Evolutionary conservation across 495 filamentous ascomycete genomes (phyloP).

Genomic region (Aspergillus panamensis): DNA sequence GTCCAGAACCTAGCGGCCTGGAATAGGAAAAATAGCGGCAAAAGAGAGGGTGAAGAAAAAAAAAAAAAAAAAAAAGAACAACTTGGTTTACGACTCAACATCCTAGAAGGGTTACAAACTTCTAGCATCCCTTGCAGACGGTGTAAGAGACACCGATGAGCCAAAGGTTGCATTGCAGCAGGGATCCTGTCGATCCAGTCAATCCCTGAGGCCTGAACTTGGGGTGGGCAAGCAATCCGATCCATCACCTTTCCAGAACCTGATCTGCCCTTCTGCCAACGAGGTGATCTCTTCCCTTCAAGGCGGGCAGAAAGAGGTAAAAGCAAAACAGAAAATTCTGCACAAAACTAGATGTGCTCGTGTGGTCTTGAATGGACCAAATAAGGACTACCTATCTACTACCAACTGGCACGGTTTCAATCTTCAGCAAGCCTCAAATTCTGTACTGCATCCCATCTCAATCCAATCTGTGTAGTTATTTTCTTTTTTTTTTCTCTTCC

Average conservation of each 20-base stretch:
- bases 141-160: constrained; percentile 16
- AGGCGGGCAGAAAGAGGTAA: background rate
- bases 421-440: background rate
- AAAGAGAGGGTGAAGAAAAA: background rate
- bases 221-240: constrained; percentile 11
- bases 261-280: constrained; percentile 21
- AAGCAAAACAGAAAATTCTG: background rate
- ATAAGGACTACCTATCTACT: background rate
- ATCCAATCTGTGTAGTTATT: background rate
- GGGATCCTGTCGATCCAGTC: constrained; percentile 20
- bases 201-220: constrained; percentile 9
- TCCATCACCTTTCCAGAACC: constrained; percentile 26
- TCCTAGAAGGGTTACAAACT: constrained; percentile 5
- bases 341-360: background rate
- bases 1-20: background rate
- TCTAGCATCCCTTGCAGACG: constrained; percentile 24
- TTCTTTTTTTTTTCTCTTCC: background rate
- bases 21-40: background rate
- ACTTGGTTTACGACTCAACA: background rate
- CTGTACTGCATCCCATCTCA: background rate
- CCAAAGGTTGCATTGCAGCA: constrained; percentile 16
- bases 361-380: background rate
- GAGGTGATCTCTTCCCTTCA: constrained; percentile 9
- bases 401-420: background rate
- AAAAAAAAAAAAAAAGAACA: constrained; percentile 7